Evolutionary conservation across 192 early-diverging fungal genomes (phyloP).

Genomic region (Coemansia sp.): DNA sequence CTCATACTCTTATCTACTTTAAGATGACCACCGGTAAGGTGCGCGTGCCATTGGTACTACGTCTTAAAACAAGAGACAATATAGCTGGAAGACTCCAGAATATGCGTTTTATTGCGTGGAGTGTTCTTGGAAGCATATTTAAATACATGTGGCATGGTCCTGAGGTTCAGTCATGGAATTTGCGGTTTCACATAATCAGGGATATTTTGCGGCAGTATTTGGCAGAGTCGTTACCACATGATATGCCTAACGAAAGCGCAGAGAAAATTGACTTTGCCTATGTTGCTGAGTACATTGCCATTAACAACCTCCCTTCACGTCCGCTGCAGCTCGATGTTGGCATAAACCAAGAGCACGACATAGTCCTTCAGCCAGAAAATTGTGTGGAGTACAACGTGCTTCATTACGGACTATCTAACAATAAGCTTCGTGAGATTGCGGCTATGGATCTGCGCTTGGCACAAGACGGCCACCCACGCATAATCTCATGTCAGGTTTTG

Average conservation of each 20-base stretch:
- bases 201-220: conserved; percentile 34
- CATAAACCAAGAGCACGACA: conserved; percentile 32
- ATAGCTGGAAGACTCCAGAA: conserved; percentile 30
- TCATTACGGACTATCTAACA: conserved; percentile 21
- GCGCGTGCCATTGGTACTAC: conserved; percentile 21
- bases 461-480: conserved; percentile 12
- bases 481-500: conserved; percentile 39
- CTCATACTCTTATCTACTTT: not conserved
- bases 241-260: conserved; percentile 21
- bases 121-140: conserved; percentile 13
- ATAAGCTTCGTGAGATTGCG: conserved; percentile 23
- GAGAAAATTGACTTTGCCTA: conserved; percentile 31
- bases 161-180: conserved; percentile 13
- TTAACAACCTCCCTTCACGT: conserved; percentile 33
- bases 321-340: conserved; percentile 17
- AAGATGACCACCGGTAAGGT: not conserved
- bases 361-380: not conserved
- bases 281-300: conserved; percentile 33
- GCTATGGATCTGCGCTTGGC: conserved; percentile 11
- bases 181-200: conserved; percentile 42
- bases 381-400: conserved; percentile 18
- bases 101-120: conserved; percentile 24
- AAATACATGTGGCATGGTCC: conserved; percentile 45
- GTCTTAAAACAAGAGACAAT: conserved; percentile 29
- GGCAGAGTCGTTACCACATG: conserved; percentile 38